Base-by-base conservation (phyloP, 2,329 filamentous ascomycete species). In the Talaromyces funiculosus region DNA sequence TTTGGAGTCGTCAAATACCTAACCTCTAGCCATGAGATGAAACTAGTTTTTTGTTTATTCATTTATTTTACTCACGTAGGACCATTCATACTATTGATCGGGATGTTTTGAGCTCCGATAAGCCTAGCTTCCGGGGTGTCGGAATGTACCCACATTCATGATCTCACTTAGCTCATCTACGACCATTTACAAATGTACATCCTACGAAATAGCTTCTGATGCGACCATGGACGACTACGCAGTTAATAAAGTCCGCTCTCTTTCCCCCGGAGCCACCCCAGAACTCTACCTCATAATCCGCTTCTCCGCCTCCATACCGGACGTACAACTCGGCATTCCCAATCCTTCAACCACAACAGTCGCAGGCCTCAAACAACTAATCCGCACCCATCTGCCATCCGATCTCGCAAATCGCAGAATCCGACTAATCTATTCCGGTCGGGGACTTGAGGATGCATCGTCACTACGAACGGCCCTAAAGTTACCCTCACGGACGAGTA, bases 391-490 rank as follows among this genome's bases (percentile, higher is more conserved):
- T 49, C 84, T 97, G 22, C 81, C 87, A 5, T 70, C 78, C 35
- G 77, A 83, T 35, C 81, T 86, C 64, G 83, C 86, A 14, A 80
- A 83, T 43, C 86, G 85, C 64, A 88, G 91, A 37, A 84, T 97
- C 33, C 90, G 93, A 62, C 86, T 99, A 65, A 97, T 97, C 72
- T 87, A 96, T 73, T 85, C 90, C 55, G 94, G 94, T 63, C 92
- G 90, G 71, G 88, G 96, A 62, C 86, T 97, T 54, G 82, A 87
- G 65, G 92, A 97, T 73, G 77, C 80, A 37, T 82, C 84, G 9
- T 82, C 89, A 5, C 81, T 99, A 26, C 81, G 84, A 61, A 77
- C 82, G 37, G 88, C 88, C 1, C 80, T 97, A 51, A 86, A 84
- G 62, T 77, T 88, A 1, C 82, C 85, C 0, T 83, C 84, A 0